phyloP scores from a whole-genome alignment of 768 basidiomycete species.

The Mycena latifolia region DNA sequence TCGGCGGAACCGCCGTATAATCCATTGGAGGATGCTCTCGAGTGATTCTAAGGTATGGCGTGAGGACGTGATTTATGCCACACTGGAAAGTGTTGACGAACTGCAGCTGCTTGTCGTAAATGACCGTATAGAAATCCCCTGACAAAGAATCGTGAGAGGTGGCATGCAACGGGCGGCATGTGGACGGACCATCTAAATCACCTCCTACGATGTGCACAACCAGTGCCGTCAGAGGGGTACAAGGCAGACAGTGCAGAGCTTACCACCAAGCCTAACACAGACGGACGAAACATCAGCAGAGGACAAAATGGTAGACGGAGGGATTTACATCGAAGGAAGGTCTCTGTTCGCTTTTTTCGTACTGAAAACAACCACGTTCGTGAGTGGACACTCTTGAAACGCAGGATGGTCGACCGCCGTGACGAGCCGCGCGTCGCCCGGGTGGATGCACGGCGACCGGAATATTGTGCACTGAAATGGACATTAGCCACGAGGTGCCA shows the following conservation, averaged over 20 bases:
- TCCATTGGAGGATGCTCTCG: constrained; percentile 29
- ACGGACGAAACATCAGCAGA: not conserved
- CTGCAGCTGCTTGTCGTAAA: constrained; percentile 34
- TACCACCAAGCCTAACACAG: constrained; percentile 37
- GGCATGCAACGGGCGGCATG: not conserved
- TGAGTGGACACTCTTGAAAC: constrained; percentile 28
- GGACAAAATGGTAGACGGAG: not conserved
- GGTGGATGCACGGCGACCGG: constrained; percentile 35
- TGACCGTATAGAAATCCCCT: constrained; percentile 36
- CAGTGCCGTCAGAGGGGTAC: not conserved
- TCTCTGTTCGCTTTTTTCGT: constrained; percentile 26
- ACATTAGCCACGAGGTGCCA: too few species aligned
- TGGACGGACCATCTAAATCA: constrained; percentile 30
- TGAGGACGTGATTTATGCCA: not conserved
- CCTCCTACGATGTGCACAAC: constrained; percentile 29
- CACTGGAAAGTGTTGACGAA: not conserved
- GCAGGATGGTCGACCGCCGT: constrained; percentile 30
- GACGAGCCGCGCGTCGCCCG: constrained; percentile 34
- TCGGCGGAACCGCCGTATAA: constrained; percentile 27
- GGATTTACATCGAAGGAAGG: constrained; percentile 32
- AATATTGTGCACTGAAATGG: constrained; percentile 33
- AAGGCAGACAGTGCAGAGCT: not conserved
- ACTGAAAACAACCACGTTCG: constrained; percentile 34
- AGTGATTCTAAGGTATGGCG: constrained; percentile 19
- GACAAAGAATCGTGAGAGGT: not conserved